These are phyloP conservation scores for Vitis cinerea DNA, from an alignment of 164 flowering plant genomes.

Conservation along the genomic window DNA sequence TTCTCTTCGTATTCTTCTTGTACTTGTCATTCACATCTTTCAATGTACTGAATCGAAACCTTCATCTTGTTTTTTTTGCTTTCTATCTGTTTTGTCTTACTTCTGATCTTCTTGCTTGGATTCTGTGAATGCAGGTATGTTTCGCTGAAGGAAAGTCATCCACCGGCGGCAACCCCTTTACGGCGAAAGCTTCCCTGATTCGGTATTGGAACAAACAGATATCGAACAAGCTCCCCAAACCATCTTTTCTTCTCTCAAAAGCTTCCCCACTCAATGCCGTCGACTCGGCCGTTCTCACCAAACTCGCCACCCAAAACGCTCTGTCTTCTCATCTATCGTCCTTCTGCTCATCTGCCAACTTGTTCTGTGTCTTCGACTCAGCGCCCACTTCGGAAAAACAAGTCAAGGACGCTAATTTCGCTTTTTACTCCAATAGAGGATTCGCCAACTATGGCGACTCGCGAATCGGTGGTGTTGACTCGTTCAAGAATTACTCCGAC, in stretches of 20 bases:
- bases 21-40: constrained; percentile 15
- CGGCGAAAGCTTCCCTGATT: constrained; percentile 39
- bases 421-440: constrained; percentile 25
- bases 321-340: constrained; percentile 37
- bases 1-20: constrained; percentile 1
- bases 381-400: neutral
- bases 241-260: constrained; percentile 47
- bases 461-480: constrained; percentile 47
- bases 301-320: constrained; percentile 30
- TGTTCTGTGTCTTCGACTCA: constrained; percentile 40
- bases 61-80: neutral
- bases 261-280: constrained; percentile 45
- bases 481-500: constrained; percentile 78
- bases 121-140: constrained; percentile 18
- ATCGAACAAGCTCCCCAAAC: constrained; percentile 29
- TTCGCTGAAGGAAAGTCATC: neutral
- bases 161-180: constrained; percentile 33
- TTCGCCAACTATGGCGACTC: constrained; percentile 56
- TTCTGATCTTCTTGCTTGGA: neutral
- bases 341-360: constrained; percentile 51
- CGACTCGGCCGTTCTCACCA: constrained; percentile 29
- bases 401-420: constrained; percentile 31
- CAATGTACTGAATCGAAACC: constrained; percentile 14
- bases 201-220: constrained; percentile 56
- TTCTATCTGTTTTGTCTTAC: neutral